Base-by-base conservation (phyloP, 2,329 filamentous ascomycete genomes). In the Ophiostoma ips region DNA sequence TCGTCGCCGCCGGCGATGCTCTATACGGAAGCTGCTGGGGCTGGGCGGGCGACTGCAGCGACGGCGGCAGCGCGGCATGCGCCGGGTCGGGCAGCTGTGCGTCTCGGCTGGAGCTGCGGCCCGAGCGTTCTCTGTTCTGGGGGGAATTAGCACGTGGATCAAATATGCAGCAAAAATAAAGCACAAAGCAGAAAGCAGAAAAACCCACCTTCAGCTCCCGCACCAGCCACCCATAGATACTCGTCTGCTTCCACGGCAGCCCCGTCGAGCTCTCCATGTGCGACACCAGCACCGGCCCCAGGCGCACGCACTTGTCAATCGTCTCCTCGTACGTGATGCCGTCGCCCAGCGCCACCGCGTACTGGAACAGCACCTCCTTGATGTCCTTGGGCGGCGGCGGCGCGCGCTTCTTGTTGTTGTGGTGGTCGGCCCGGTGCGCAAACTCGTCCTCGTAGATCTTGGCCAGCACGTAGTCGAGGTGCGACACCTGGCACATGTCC, bases 401-500 rank as follows among this genome's bases (percentile, higher is more conserved):
- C 44, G 52, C 56, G 53, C 33, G 60, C 61, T 36, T 61, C n/a
- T n/a, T 65, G 3, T 48, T 58, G 61, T 65, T 61, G 50, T 66
- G 62, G 50, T 64, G 56, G 49, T 38, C 46, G 6, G 53, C 28
- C 10, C 11, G 11, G 4, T 6, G 11, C 11, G 10, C 10, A 5
- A 34, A 12, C 33, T 31, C 43, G 5, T 45, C 48, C 55, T 60
- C 55, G 35, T 83, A 81, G 10, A 75, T 69, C 49, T 79, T 75
- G 37, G 77, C 66, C 3, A 84, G 61, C 49, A 71, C 73, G 60
- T 84, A 84, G 56, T 86, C 75, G 18, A 85, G 64, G 9, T 71
- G 68, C 12, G 84, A 74, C 2, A 77, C 81, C 60, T 83, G 72
- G 48, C 73, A 70, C 70, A 84, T 83, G 45, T 71, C 68, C 30